These are phyloP conservation scores for Cordyceps cateniannulata DNA, from an alignment of 2,329 filamentous ascomycete genomes.

Conservation along the genomic window DNA sequence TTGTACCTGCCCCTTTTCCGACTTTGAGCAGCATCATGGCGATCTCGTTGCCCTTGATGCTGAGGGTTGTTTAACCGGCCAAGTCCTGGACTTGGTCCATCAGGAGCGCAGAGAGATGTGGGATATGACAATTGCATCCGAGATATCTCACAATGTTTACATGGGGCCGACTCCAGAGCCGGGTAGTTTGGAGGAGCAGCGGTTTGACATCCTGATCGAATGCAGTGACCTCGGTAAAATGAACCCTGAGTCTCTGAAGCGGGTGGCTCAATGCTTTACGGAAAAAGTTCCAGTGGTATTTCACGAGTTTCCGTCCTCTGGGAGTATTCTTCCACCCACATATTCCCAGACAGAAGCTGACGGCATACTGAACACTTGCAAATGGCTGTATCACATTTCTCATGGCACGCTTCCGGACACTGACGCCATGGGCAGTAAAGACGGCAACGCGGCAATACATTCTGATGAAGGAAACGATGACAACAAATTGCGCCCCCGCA, in stretches of 20 bases:
- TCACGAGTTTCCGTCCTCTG: constrained; percentile 84
- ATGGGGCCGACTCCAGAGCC: constrained; percentile 79
- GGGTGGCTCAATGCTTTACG: constrained; percentile 51
- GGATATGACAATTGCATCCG: constrained; percentile 80
- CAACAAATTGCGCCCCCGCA: constrained; percentile 39
- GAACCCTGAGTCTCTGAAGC: constrained; percentile 58
- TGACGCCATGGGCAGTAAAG: constrained; percentile 26
- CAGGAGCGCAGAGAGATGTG: constrained; percentile 92
- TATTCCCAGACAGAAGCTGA: constrained; percentile 81
- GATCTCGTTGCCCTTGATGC: constrained; percentile 72
- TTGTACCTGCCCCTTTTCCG: constrained; percentile 54
- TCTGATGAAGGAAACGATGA: constrained; percentile 24
- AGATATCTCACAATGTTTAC: constrained; percentile 86
- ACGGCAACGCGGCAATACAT: constrained; percentile 19
- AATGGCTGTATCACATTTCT: constrained; percentile 81
- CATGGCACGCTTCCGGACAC: constrained; percentile 48
- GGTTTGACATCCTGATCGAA: constrained; percentile 83
- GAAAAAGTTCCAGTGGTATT: constrained; percentile 29
- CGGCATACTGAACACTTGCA: constrained; percentile 76
- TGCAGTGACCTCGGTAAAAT: constrained; percentile 79
- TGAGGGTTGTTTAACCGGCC: constrained; percentile 63
- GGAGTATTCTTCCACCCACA: constrained; percentile 80
- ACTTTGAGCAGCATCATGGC: constrained; percentile 64
- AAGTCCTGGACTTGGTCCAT: constrained; percentile 80
- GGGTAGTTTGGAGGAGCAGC: constrained; percentile 47